phyloP scores from a whole-genome alignment of 2,329 filamentous ascomycete genomes.

The Xylaria sp. region DNA sequence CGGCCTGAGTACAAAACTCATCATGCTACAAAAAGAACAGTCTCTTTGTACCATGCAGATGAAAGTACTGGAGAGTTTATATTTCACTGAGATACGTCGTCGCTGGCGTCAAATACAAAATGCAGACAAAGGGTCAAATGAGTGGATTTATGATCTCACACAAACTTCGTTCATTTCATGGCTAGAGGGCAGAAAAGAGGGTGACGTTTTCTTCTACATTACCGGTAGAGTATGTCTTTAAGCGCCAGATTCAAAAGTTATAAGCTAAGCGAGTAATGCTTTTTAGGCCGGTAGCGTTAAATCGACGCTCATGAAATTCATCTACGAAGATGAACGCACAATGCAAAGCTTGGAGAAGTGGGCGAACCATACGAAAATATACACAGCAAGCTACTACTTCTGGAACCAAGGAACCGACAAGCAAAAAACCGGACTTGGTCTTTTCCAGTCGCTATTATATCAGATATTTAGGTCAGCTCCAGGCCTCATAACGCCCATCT shows the following conservation, averaged over 20 bases:
- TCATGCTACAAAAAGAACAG: not conserved
- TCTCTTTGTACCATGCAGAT: not conserved
- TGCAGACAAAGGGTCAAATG: not conserved
- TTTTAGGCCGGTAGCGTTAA: slow-evolving; percentile 7
- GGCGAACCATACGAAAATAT: not conserved
- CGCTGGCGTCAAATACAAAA: slow-evolving; percentile 1
- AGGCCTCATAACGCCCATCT: not conserved
- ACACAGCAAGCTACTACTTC: slow-evolving; percentile 5
- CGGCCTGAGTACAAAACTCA: not conserved
- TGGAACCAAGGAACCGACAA: slow-evolving; percentile 3
- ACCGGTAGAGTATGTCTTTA: not conserved
- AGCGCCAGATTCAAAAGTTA: not conserved
- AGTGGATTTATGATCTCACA: not conserved
- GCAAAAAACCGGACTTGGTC: not conserved
- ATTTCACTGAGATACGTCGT: not conserved
- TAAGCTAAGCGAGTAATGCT: too few relatives aligned
- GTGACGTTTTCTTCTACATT: not conserved
- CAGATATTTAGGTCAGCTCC: not conserved
- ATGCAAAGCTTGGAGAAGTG: not conserved
- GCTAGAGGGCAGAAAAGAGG: not conserved
- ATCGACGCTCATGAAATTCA: slow-evolving; percentile 4
- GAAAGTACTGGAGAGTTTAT: not conserved
- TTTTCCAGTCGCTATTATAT: slow-evolving; percentile 3
- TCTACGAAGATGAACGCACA: not conserved
- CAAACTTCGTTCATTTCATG: not conserved